phyloP scores from a whole-genome alignment of 805 yeast species.

The Lachancea quebecensis region DNA sequence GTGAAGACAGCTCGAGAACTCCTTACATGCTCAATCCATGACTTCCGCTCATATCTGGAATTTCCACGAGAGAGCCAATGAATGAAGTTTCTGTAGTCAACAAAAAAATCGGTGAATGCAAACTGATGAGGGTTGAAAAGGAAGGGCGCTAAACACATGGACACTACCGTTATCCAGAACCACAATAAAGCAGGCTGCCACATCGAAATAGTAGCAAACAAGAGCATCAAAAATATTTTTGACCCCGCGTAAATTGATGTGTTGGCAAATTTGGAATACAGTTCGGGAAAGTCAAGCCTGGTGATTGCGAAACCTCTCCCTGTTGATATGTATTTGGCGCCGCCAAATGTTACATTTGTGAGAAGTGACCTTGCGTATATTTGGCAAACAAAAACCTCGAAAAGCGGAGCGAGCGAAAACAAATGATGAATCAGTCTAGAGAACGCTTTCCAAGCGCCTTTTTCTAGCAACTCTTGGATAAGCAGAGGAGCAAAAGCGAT shows the following conservation, averaged over 20 bases:
- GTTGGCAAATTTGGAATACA: conserved; percentile 73
- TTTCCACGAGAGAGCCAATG: conserved; percentile 84
- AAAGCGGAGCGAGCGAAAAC: conserved; percentile 66
- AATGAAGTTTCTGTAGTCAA: conserved; percentile 55
- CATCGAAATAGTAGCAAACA: conserved; percentile 66
- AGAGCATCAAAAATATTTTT: conserved; percentile 62
- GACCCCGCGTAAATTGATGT: conserved; percentile 82
- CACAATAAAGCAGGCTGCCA: conserved; percentile 88
- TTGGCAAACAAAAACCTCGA: conserved; percentile 78
- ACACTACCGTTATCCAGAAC: conserved; percentile 66
- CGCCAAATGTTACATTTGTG: conserved; percentile 72
- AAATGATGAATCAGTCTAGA: conserved; percentile 65
- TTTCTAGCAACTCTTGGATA: conserved; percentile 73
- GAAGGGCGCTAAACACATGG: conserved; percentile 65
- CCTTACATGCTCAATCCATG: conserved; percentile 77
- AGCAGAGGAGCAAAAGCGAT: conserved; percentile 74
- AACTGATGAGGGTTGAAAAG: conserved; percentile 75
- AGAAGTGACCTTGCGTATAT: conserved; percentile 65
- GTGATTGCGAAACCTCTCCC: conserved; percentile 85
- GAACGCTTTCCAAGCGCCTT: conserved; percentile 71
- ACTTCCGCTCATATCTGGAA: conserved; percentile 52
- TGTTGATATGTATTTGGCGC: conserved; percentile 80
- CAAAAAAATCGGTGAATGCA: conserved; percentile 58
- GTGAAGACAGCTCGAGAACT: conserved; percentile 81
- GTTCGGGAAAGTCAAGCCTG: conserved; percentile 66